Evolutionary conservation across 352 stramenopile genomes (phyloP), one percentile per base, ranked within the genome.

Genomic region (Phytopythium vexans): DNA sequence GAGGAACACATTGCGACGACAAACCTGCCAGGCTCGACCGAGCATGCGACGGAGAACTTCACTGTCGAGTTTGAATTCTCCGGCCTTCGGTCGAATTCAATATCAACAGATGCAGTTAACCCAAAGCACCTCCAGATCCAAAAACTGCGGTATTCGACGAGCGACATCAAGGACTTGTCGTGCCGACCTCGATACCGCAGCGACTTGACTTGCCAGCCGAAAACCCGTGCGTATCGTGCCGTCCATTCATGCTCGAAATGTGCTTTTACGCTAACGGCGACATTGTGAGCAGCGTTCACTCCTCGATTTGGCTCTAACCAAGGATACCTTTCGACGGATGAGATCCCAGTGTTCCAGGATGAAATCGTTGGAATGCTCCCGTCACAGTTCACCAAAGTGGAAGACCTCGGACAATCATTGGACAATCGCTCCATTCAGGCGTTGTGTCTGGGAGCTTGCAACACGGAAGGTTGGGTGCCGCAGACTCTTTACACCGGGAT

Each of bases 401-500:
- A 89, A 36, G 49, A 74, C 1, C 77, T 94, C 11, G 85, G 85
- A 1, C 49, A 38, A 8, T 91, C 85, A 2, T 61, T 81, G 3
- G 70, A 93, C 53, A 75, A 72, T 3, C 72, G 80, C 16, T 70
- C 73, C 15, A 56, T 94, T 4, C 64, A 73, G 44, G 82, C 82
- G 3, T 65, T 94, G 8, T 94, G 85, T 51, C 21, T 94, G 6
- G 85, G 85, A 6, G 69, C 66, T 0, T 94, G 82, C 40, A 33
- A 66, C 11, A 8, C 36, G 0, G 36, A 16, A 12, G 16, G 32
- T 4, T 15, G 58, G 43, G 47, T 69, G 3, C 82, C 85, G 0
- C 80, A 92, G 66, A 62, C 72, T 4, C 72, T 94, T 1, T 94
- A 82, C 56, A 94, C 85, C 8, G 85, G 80, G 34, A 84, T 94